Evolutionary conservation across 371 early-diverging fungal genomes (phyloP).

Genomic region (Mucor racemosus): DNA sequence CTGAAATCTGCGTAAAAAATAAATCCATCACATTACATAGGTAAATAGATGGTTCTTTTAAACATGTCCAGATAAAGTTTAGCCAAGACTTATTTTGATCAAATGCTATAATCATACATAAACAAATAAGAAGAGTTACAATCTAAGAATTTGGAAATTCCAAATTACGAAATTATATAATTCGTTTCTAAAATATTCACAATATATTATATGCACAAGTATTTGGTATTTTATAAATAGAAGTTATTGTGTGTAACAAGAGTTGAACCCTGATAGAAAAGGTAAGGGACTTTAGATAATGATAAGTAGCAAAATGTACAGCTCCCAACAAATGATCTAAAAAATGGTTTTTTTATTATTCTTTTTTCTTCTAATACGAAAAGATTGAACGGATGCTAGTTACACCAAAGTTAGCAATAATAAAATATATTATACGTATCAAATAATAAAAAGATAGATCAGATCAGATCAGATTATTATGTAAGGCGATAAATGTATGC

Average conservation of each 20-base stretch:
- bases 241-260: not conserved
- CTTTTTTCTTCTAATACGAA: not conserved
- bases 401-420: not conserved
- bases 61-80: too few species aligned
- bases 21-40: too few species aligned
- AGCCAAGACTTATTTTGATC: too few species aligned
- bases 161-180: not conserved
- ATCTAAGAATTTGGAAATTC: not conserved
- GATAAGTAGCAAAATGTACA: not conserved
- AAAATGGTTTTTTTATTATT: not conserved
- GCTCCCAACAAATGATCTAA: not conserved
- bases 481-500: not conserved
- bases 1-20: too few species aligned
- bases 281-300: not conserved
- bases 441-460: not conserved
- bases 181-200: not conserved
- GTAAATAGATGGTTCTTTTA: not conserved
- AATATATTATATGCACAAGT: too few species aligned
- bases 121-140: not conserved
- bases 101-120: not conserved
- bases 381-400: not conserved
- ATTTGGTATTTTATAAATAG: not conserved
- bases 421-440: not conserved
- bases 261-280: slow-evolving; percentile 8
- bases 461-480: not conserved